Conservation (phyloP, 345 rosid species). For the Dipteronia sinensis region DNA sequence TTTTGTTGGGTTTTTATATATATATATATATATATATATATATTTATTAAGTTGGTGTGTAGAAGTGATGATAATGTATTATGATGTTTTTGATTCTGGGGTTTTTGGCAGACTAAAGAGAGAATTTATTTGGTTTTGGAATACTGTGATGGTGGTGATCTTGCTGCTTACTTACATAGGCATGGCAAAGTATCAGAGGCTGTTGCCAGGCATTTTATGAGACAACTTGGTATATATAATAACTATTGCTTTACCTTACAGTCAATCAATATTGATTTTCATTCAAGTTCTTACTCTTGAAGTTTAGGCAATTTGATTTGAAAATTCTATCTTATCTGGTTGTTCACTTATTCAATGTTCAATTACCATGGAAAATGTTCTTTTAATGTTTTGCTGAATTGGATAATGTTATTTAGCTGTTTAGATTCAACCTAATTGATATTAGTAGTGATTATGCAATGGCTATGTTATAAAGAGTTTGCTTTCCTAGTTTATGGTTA, state of each 20-base stretch:
- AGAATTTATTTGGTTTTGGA: conserved; percentile 74
- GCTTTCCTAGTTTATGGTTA: not conserved
- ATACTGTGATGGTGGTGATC: conserved; percentile 88
- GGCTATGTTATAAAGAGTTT: conserved; percentile 1
- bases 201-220: conserved; percentile 79
- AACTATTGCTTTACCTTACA: not conserved
- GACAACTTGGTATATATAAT: conserved; percentile 61
- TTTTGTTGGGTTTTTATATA: not conserved
- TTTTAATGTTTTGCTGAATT: conserved; percentile 8
- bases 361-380: not conserved
- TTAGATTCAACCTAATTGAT: not conserved
- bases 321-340: not conserved
- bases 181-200: conserved; percentile 67
- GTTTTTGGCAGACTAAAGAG: conserved; percentile 51
- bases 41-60: not conserved
- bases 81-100: not conserved
- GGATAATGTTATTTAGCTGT: conserved; percentile 1
- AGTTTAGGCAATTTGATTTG: not conserved
- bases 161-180: conserved; percentile 60
- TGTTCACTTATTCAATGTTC: conserved; percentile 1
- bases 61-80: conserved; percentile 3
- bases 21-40: no score
- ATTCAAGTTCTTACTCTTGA: not conserved
- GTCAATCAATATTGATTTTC: not conserved
- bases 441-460: conserved; percentile 4